phyloP scores from a whole-genome alignment of 768 basidiomycete species.

The Phlebiopsis gigantea region DNA sequence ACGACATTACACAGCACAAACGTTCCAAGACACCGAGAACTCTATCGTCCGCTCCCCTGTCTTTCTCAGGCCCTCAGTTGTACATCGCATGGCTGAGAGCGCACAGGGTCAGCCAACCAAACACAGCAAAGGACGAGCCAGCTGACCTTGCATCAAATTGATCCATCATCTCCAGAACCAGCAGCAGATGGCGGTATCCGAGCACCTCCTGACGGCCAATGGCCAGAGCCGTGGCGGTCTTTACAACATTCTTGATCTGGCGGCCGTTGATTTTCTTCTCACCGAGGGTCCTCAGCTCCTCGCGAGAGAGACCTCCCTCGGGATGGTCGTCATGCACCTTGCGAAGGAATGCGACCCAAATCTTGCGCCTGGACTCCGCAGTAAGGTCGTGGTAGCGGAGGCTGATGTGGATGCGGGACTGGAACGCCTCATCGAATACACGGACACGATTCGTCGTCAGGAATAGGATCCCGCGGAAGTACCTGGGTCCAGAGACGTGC shows the following conservation, averaged over 20 bases:
- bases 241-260: conserved; percentile 66
- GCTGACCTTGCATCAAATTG: conserved; percentile 38
- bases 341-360: conserved; percentile 58
- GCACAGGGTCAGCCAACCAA: background rate
- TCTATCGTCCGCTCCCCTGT: no score
- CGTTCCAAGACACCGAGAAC: no score
- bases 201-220: conserved; percentile 41
- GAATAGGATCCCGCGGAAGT: conserved; percentile 34
- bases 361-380: conserved; percentile 45
- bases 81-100: conserved; percentile 1
- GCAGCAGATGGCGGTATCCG: conserved; percentile 44
- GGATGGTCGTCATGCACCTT: conserved; percentile 26
- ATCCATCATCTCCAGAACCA: conserved; percentile 58
- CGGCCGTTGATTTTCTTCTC: conserved; percentile 53
- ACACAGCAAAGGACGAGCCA: background rate
- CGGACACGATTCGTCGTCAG: conserved; percentile 34
- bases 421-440: conserved; percentile 34
- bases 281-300: conserved; percentile 42
- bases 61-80: background rate
- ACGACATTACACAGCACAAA: background rate
- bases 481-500: conserved; percentile 4
- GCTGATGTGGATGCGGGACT: conserved; percentile 27
- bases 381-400: conserved; percentile 59
- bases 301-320: conserved; percentile 29
- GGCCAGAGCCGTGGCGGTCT: conserved; percentile 58